Evolutionary conservation across 768 basidiomycete genomes (phyloP).

Genomic region (Trametes sanguinea): DNA sequence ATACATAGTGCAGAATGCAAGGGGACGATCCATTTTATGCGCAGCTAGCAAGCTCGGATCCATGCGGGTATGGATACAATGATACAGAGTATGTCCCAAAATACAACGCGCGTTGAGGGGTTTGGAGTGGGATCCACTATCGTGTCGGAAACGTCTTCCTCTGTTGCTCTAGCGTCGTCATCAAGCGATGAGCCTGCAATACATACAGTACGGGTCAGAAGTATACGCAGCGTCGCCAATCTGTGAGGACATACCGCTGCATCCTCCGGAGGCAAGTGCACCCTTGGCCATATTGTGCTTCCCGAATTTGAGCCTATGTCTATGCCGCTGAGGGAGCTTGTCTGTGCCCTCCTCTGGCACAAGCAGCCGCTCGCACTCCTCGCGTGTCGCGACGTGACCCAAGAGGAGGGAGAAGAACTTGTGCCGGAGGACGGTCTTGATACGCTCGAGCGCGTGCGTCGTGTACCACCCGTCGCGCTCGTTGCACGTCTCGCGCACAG

Average conservation of each 20-base stretch:
- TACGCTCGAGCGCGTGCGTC: slow-evolving; percentile 71
- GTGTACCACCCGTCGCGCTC: slow-evolving; percentile 92
- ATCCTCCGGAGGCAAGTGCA: slow-evolving; percentile 77
- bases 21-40: background rate
- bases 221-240: background rate
- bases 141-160: slow-evolving; percentile 22
- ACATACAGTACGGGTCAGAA: background rate
- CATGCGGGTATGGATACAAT: too few species aligned
- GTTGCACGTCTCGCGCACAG: slow-evolving; percentile 69
- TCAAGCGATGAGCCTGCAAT: slow-evolving; percentile 64
- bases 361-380: slow-evolving; percentile 71
- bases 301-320: slow-evolving; percentile 53
- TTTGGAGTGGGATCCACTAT: background rate
- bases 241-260: slow-evolving; percentile 60
- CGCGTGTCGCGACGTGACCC: slow-evolving; percentile 69
- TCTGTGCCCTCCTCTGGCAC: slow-evolving; percentile 35
- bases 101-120: background rate
- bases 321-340: slow-evolving; percentile 37
- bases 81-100: background rate
- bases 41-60: too few species aligned
- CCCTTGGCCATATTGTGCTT: slow-evolving; percentile 92
- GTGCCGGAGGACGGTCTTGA: slow-evolving; percentile 81
- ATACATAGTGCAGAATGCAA: background rate
- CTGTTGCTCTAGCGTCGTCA: slow-evolving; percentile 56
- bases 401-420: slow-evolving; percentile 82